Percentiles rank a stretch among this genome's conserved stretches.
phyloP scores from a whole-genome alignment of 495 filamentous ascomycete species.

The Xylaria telfairii region DNA sequence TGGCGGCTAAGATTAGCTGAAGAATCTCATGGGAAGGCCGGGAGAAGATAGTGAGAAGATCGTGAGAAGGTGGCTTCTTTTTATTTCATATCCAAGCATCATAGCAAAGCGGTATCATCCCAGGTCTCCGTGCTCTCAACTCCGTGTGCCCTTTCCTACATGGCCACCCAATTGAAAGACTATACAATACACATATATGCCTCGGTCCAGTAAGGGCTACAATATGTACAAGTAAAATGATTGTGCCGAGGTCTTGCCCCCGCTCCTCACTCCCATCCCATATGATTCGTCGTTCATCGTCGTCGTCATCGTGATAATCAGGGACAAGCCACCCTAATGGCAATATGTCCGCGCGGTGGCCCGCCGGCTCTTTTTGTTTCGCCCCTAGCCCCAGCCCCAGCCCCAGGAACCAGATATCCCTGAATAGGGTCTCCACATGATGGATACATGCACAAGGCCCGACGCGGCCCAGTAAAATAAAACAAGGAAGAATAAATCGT shows the following conservation, averaged over 20 bases:
- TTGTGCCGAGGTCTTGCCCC: neutral
- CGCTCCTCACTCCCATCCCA: neutral
- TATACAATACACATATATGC: conserved; percentile 15
- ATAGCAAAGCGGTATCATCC: conserved; percentile 2
- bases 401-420: conserved; percentile 10
- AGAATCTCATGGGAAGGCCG: neutral
- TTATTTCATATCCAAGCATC: neutral
- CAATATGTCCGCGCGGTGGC: conserved; percentile 2
- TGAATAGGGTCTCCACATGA: conserved; percentile 6
- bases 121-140: neutral
- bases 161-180: conserved; percentile 3
- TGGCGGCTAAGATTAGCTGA: neutral
- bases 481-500: neutral
- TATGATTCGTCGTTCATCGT: conserved; percentile 18
- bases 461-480: conserved; percentile 3
- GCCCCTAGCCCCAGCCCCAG: too few species aligned
- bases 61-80: conserved; percentile 3
- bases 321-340: neutral
- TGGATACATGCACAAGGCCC: neutral
- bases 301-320: conserved; percentile 22
- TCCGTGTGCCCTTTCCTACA: conserved; percentile 5
- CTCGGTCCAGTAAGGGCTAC: conserved; percentile 7
- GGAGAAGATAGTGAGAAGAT: neutral
- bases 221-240: conserved; percentile 16
- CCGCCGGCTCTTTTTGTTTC: conserved; percentile 6